phyloP scores from a whole-genome alignment of 2,329 filamentous ascomycete genomes.

The Simplicillium sp. region DNA sequence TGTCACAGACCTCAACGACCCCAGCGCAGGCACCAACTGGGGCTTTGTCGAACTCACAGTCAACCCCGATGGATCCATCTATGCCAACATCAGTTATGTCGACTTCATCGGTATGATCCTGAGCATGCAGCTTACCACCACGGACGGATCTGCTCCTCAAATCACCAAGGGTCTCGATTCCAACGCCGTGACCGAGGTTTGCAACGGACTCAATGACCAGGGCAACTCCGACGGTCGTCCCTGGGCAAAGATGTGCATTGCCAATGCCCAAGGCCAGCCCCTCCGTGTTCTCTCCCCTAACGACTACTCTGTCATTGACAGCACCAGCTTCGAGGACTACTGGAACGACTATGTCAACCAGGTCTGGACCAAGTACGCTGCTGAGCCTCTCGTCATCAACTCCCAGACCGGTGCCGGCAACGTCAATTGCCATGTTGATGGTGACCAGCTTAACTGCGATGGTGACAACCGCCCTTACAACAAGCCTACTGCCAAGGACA shows the following conservation, averaged over 20 bases:
- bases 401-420: constrained; percentile 26
- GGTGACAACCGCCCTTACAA: constrained; percentile 31
- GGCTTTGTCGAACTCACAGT: constrained; percentile 41
- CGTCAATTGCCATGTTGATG: constrained; percentile 27
- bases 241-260: constrained; percentile 36
- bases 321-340: constrained; percentile 27
- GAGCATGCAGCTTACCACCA: constrained; percentile 34
- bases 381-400: constrained; percentile 28
- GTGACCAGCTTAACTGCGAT: constrained; percentile 25
- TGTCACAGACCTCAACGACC: constrained; percentile 30
- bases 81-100: constrained; percentile 40
- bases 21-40: constrained; percentile 34
- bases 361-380: constrained; percentile 34
- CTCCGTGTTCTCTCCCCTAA: constrained; percentile 36
- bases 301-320: constrained; percentile 25
- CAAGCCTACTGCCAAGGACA: constrained; percentile 33
- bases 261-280: constrained; percentile 20
- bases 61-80: constrained; percentile 26
- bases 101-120: constrained; percentile 41
- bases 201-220: constrained; percentile 25
- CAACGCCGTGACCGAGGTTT: constrained; percentile 27
- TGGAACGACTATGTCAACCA: constrained; percentile 34
- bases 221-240: constrained; percentile 25
- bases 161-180: constrained; percentile 27
- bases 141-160: constrained; percentile 22